phyloP scores from a whole-genome alignment of 768 basidiomycete species.

The Auricularia heimuer region DNA sequence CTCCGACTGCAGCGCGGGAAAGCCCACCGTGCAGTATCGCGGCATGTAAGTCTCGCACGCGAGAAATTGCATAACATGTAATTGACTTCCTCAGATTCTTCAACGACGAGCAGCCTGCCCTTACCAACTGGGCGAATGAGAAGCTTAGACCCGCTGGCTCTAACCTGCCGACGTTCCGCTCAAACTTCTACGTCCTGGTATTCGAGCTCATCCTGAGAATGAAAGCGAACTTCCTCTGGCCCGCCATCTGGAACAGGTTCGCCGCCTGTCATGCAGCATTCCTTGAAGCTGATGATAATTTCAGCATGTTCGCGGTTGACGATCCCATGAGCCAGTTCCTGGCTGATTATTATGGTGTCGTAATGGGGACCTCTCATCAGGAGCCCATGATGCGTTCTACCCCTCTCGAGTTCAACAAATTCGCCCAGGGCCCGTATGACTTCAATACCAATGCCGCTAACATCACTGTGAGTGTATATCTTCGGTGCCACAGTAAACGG shows the following conservation, averaged over 20 bases:
- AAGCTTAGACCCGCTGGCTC: constrained; percentile 41
- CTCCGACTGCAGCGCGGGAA: constrained; percentile 37
- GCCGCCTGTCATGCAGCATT: background rate
- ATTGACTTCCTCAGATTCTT: constrained; percentile 31
- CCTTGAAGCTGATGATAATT: background rate
- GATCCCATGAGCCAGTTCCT: constrained; percentile 51
- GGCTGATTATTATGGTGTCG: constrained; percentile 56
- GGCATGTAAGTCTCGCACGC: constrained; percentile 31
- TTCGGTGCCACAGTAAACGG: background rate
- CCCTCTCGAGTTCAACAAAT: constrained; percentile 55
- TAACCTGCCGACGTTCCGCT: constrained; percentile 55
- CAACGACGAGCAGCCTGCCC: constrained; percentile 66
- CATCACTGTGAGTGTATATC: constrained; percentile 28
- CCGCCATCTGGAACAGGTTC: constrained; percentile 24
- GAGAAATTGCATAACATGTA: background rate
- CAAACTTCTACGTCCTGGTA: constrained; percentile 34
- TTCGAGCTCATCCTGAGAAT: constrained; percentile 54
- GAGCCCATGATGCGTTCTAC: constrained; percentile 72
- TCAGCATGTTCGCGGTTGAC: constrained; percentile 41
- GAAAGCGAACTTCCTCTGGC: constrained; percentile 66
- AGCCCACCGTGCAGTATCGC: constrained; percentile 59
- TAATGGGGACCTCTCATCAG: constrained; percentile 61
- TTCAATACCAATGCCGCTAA: constrained; percentile 45
- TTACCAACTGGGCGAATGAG: constrained; percentile 62
- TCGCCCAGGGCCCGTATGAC: constrained; percentile 47